Percentiles rank a stretch among this genome's conserved stretches.
Evolutionary conservation across 2,329 filamentous ascomycete species (phyloP).

Genomic region (Colletotrichum sp.): DNA sequence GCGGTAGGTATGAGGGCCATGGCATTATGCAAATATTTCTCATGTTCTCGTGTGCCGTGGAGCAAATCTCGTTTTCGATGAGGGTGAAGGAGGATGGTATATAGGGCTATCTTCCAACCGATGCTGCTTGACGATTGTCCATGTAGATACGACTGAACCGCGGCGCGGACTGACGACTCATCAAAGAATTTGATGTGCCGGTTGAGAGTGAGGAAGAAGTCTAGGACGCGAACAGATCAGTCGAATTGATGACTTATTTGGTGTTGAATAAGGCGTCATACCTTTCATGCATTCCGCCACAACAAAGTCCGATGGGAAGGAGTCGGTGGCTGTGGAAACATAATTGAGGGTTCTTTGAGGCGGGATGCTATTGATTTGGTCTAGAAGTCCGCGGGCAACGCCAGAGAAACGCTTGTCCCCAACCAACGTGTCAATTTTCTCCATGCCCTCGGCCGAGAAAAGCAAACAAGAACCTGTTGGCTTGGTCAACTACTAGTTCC

Average conservation of each 20-base stretch:
- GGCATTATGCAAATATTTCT: not conserved
- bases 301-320: not conserved
- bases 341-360: not conserved
- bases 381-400: not conserved
- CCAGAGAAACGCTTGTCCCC: not conserved
- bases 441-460: slow-evolving; percentile 19
- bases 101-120: not conserved
- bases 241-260: not conserved
- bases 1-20: not conserved
- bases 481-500: not conserved
- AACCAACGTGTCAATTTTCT: not conserved
- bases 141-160: not conserved
- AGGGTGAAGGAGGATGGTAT: not conserved
- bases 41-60: not conserved
- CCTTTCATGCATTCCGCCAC: not conserved
- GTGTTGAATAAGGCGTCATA: not conserved
- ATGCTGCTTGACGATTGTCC: not conserved
- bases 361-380: not conserved
- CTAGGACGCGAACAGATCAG: not conserved
- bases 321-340: not conserved
- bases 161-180: not conserved
- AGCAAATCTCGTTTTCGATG: not conserved
- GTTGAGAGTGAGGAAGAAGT: not conserved
- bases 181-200: not conserved
- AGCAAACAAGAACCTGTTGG: slow-evolving; percentile 22